A percentile compares a stretch with the other conserved stretches of the same genome.
Conservation (phyloP, 2,329 filamentous ascomycete species). For the Pseudogymnoascus sp. region DNA sequence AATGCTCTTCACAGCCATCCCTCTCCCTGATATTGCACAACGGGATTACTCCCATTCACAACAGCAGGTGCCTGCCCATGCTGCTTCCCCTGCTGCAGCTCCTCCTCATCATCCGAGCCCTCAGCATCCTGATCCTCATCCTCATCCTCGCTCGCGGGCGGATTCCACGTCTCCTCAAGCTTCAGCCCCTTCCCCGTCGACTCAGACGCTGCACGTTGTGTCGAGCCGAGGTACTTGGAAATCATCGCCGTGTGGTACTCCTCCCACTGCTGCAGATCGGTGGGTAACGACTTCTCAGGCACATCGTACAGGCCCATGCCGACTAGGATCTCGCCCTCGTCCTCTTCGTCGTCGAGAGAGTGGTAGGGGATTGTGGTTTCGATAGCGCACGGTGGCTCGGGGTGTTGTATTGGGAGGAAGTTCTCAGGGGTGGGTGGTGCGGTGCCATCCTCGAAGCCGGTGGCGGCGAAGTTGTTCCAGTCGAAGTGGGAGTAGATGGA, state of each 20-base stretch:
- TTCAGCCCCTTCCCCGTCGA: conserved; percentile 65
- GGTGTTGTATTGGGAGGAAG: conserved; percentile 43
- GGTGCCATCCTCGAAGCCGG: conserved; percentile 35
- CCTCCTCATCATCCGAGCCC: conserved; percentile 21
- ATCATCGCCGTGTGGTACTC: conserved; percentile 45
- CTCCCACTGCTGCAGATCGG: conserved; percentile 41
- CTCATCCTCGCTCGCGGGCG: conserved; percentile 51
- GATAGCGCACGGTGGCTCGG: conserved; percentile 36
- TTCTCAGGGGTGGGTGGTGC: conserved; percentile 53
- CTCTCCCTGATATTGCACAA: neutral
- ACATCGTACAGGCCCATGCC: conserved; percentile 75
- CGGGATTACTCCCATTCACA: neutral
- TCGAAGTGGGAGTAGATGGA: conserved; percentile 27
- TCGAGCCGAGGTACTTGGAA: conserved; percentile 44
- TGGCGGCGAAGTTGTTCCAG: conserved; percentile 40
- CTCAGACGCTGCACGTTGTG: conserved; percentile 33
- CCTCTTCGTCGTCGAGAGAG: conserved; percentile 44
- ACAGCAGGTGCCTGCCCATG: neutral
- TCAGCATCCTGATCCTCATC: conserved; percentile 35
- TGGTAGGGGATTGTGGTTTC: conserved; percentile 44
- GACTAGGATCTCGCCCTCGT: conserved; percentile 62
- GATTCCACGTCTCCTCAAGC: conserved; percentile 72
- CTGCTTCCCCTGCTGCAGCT: neutral
- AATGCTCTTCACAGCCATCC: neutral
- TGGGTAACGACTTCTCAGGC: conserved; percentile 44